Evolutionary conservation across 768 basidiomycete species (phyloP), one percentile per base, ranked within the genome.

Genomic region (Tricholoma saponaceum): DNA sequence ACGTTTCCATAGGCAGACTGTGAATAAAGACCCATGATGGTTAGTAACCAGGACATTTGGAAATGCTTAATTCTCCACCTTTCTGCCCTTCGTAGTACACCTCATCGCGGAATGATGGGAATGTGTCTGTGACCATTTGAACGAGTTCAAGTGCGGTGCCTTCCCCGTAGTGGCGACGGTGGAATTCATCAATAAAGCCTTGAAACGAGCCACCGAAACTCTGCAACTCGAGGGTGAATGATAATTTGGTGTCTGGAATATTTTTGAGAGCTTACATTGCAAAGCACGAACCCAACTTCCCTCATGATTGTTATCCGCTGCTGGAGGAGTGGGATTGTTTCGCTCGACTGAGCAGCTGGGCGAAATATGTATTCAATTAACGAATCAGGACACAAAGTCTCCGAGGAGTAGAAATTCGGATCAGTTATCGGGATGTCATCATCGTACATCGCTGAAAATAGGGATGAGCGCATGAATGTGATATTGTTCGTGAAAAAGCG

Each of bases 1-100:
- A 32, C 93, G 85, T 68, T 96, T 96, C 90, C 92, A 94, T 56
- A 95, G 79, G 70, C 72, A 85, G 7, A 95, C 90, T 92, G 53
- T 43, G 1, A 3, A 20, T 1, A 49, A 18, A 46, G 18, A 52
- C 16, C 39, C 51, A 18, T 49, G 56, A 39, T 55, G 26, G 28
- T 9, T 43, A 23, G 30, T 18, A 20, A 30, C 30, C 35, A 43
- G 33, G 8, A 25, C 26, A 55, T n/a, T 8, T 32, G n/a, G 18
- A 7, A 2, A 13, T 20, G 5, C 18, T 16, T 14, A 33, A 41
- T 22, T 30, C 5, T 71, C 26, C 61, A 90, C 92, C 79, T 79
- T 78, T 83, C 22, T 74, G 75, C 25, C 83, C 86, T 39, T 85
- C 74, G 60, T 80, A 79, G 28, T 70, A 69, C 5, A 76, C 74